Percentiles rank a stretch among this genome's conserved stretches.
Evolutionary conservation across 176 grass and related monocot species (phyloP).

Genomic region (Eleusine indica): DNA sequence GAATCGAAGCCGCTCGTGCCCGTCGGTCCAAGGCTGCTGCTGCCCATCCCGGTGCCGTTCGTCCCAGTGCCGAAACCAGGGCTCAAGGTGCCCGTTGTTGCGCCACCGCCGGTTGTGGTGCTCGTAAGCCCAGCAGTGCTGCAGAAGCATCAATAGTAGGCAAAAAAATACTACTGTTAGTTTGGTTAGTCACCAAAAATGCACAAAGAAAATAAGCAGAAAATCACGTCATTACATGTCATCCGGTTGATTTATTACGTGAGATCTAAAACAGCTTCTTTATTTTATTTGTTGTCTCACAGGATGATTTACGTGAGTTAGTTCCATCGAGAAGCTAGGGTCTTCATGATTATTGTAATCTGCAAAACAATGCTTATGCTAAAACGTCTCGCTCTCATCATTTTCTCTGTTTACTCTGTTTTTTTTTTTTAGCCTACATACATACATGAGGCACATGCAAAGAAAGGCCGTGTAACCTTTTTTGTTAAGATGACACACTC

Average conservation of each 20-base stretch:
- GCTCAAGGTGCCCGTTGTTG: slow-evolving; percentile 38
- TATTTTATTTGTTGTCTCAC: not conserved
- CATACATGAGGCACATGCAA: slow-evolving; percentile 17
- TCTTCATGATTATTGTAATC: not conserved
- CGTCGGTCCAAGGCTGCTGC: slow-evolving; percentile 41
- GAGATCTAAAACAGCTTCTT: no score
- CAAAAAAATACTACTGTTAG: not conserved
- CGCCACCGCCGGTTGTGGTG: slow-evolving; percentile 13
- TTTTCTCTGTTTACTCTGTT: not conserved
- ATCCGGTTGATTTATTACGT: no score
- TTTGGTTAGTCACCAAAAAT: not conserved
- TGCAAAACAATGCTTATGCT: not conserved
- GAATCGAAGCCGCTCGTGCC: slow-evolving; percentile 50
- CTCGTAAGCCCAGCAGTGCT: slow-evolving; percentile 51
- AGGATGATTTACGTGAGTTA: not conserved
- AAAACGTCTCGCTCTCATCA: not conserved
- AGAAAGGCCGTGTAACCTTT: not conserved
- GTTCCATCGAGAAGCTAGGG: not conserved
- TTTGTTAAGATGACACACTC: not conserved
- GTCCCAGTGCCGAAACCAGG: slow-evolving; percentile 28
- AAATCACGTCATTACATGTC: not conserved
- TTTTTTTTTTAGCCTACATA: not conserved
- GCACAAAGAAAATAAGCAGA: not conserved
- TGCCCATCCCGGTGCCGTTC: slow-evolving; percentile 48
- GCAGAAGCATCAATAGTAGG: slow-evolving; percentile 3